These are phyloP conservation scores for Glonium stellatum DNA, from an alignment of 495 filamentous ascomycete genomes.

Conservation along the genomic window DNA sequence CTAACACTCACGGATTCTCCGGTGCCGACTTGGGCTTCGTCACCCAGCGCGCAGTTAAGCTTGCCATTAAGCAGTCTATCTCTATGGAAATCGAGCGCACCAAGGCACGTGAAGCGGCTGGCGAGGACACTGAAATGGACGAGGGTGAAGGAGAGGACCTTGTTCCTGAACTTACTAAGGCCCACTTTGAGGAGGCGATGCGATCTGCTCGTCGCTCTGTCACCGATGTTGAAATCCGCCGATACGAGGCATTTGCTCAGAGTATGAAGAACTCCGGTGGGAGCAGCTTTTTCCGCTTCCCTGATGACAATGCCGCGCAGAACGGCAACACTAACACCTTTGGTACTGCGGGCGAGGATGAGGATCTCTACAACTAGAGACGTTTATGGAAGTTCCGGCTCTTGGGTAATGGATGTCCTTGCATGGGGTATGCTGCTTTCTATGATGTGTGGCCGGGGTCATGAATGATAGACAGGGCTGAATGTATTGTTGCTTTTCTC, in stretches of 20 bases:
- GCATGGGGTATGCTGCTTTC: constrained; percentile 4
- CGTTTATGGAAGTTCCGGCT: neutral
- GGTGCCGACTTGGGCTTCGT: constrained; percentile 99
- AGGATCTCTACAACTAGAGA: constrained; percentile 33
- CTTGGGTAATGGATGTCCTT: constrained; percentile 5
- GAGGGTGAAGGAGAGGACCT: constrained; percentile 83
- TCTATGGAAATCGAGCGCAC: constrained; percentile 74
- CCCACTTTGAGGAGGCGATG: constrained; percentile 99
- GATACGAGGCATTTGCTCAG: constrained; percentile 97
- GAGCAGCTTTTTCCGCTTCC: constrained; percentile 96
- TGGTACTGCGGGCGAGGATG: constrained; percentile 33
- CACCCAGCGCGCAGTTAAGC: constrained; percentile 96
- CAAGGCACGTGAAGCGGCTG: constrained; percentile 82
- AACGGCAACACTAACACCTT: constrained; percentile 26
- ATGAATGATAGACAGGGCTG: neutral
- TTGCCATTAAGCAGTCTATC: constrained; percentile 98
- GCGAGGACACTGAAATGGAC: constrained; percentile 66
- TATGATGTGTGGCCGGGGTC: neutral
- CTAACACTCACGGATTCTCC: constrained; percentile 97
- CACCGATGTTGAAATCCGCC: constrained; percentile 90
- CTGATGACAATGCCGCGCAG: constrained; percentile 37
- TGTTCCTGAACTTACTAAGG: constrained; percentile 91
- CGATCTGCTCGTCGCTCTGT: constrained; percentile 85
- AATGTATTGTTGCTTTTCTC: neutral
- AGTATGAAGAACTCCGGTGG: constrained; percentile 96